Percentiles rank a stretch among this genome's conserved stretches.
Conservation (phyloP, 306 rosid species). For the Pterocarpus macrocarpus region DNA sequence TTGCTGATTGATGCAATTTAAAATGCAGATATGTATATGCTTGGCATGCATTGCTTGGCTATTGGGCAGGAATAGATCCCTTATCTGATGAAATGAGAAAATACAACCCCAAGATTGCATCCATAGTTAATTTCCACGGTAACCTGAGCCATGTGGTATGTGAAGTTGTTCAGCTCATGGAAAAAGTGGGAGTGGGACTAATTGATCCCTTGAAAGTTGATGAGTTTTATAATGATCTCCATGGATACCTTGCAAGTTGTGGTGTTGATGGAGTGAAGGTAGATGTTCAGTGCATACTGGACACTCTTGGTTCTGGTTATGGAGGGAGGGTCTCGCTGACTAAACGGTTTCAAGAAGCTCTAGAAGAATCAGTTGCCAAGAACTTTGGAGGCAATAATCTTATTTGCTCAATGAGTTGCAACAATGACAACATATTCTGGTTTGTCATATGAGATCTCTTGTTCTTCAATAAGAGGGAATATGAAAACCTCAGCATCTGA, state of each 20-base stretch:
- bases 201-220: constrained; percentile 56
- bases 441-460: constrained; percentile 33
- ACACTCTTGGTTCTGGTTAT: constrained; percentile 60
- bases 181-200: constrained; percentile 64
- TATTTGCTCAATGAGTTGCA: constrained; percentile 60
- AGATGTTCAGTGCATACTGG: constrained; percentile 66
- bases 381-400: constrained; percentile 59
- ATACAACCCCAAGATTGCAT: constrained; percentile 55
- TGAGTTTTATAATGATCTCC: constrained; percentile 62
- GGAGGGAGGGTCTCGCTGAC: constrained; percentile 65
- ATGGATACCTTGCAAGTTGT: constrained; percentile 59
- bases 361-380: constrained; percentile 57
- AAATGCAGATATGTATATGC: constrained; percentile 55
- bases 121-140: constrained; percentile 60
- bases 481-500: not conserved
- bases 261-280: constrained; percentile 72
- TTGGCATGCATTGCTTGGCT: constrained; percentile 74
- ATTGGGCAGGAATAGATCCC: constrained; percentile 71
- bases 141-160: constrained; percentile 35
- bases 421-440: constrained; percentile 66
- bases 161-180: constrained; percentile 46
- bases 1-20: not conserved
- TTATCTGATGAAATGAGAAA: constrained; percentile 56
- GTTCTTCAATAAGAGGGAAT: not conserved
- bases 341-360: constrained; percentile 61